Evolutionary conservation across 2,329 filamentous ascomycete species (phyloP).

Genomic region (Diaporthe velutina): DNA sequence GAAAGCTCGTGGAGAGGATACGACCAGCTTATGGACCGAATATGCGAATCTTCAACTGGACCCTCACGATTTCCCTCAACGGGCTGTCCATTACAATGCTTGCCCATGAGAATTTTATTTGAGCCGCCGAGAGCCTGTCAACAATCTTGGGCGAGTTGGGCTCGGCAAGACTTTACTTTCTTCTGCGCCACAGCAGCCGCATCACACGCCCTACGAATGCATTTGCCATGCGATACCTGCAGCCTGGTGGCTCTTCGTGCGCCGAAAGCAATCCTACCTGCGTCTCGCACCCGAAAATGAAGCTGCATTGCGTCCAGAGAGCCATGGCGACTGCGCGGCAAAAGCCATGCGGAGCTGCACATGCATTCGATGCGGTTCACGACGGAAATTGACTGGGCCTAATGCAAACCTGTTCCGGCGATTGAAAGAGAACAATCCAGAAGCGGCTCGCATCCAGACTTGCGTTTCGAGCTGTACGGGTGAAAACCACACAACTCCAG

Average conservation of each 20-base stretch:
- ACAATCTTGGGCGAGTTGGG: neutral
- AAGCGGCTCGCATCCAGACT: conserved; percentile 2
- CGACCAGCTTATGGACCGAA: neutral
- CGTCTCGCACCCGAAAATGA: conserved; percentile 2
- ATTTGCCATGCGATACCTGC: conserved; percentile 9
- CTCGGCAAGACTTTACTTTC: conserved; percentile 6
- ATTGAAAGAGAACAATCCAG: neutral
- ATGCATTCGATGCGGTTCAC: conserved; percentile 4
- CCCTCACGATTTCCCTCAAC: neutral
- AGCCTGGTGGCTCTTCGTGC: conserved; percentile 4
- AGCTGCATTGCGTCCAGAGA: conserved; percentile 4
- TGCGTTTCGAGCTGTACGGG: conserved; percentile 10
- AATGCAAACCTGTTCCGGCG: conserved; percentile 2
- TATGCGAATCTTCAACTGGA: neutral
- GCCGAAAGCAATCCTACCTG: conserved; percentile 20
- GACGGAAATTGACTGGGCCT: conserved; percentile 3
- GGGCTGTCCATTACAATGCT: neutral
- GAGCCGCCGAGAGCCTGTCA: neutral
- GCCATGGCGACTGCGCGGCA: neutral
- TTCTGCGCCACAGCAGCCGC: neutral
- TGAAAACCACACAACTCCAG: neutral
- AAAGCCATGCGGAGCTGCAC: conserved; percentile 17
- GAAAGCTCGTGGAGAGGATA: conserved; percentile 15
- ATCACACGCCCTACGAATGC: neutral
- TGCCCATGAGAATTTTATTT: neutral